Evolutionary conservation across 345 rosid species (phyloP).

Genomic region (Adansonia digitata): DNA sequence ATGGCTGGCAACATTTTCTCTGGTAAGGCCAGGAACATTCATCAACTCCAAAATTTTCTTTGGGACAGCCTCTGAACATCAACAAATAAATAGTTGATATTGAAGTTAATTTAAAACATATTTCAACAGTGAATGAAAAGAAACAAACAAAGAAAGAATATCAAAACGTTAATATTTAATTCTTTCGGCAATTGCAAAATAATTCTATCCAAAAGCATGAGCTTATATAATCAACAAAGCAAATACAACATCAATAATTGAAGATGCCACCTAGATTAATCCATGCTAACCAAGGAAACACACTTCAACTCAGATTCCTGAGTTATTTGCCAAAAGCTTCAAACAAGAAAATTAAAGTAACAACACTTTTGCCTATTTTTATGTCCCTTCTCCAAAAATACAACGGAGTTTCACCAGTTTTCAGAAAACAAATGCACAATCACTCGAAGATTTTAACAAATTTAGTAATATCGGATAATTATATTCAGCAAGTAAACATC

Average conservation of each 20-base stretch:
- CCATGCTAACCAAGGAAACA: background rate
- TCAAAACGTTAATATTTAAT: background rate
- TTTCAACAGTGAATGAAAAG: background rate
- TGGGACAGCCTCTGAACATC: slow-evolving; percentile 78
- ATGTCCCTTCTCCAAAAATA: background rate
- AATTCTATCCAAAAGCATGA: background rate
- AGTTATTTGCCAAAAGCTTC: background rate
- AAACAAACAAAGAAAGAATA: background rate
- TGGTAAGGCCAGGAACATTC: slow-evolving; percentile 79
- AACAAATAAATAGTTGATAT: background rate
- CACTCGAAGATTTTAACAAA: background rate
- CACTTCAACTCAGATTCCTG: background rate
- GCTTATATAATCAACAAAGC: background rate
- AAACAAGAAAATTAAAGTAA: background rate
- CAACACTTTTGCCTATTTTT: background rate
- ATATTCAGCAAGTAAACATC: background rate
- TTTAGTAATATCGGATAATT: background rate
- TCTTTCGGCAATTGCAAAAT: background rate
- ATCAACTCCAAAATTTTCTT: slow-evolving; percentile 92
- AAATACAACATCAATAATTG: background rate
- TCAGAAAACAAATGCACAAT: background rate
- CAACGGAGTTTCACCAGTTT: background rate
- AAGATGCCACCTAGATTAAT: background rate
- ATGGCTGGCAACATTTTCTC: slow-evolving; percentile 93
- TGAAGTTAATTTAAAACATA: background rate